Percentiles rank a stretch among this genome's conserved stretches.
Evolutionary conservation across 352 stramenopile species (phyloP).

Genomic region (Phytophthora ohioensis): DNA sequence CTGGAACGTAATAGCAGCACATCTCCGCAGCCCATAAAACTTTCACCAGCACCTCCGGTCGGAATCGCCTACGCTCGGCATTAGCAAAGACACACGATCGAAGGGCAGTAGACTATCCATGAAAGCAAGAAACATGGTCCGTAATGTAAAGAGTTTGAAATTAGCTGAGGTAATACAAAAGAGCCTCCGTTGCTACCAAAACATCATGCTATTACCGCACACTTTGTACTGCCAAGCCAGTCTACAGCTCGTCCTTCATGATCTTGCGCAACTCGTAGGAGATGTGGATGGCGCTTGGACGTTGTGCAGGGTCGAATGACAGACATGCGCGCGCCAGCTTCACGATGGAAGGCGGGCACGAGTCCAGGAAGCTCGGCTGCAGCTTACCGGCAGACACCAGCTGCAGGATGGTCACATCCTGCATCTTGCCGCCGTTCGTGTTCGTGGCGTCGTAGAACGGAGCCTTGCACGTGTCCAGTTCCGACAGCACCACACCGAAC

Average conservation of each 20-base stretch:
- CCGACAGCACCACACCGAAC: constrained; percentile 64
- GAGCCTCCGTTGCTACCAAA: constrained; percentile 35
- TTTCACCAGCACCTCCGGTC: constrained; percentile 18
- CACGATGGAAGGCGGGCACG: constrained; percentile 63
- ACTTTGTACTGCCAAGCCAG: constrained; percentile 4
- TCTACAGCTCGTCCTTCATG: constrained; percentile 73
- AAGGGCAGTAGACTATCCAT: no score
- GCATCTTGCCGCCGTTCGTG: constrained; percentile 68
- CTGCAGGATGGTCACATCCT: constrained; percentile 70
- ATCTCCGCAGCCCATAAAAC: constrained; percentile 14
- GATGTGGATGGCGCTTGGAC: constrained; percentile 79
- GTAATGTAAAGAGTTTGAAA: constrained; percentile 37
- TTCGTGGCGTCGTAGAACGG: constrained; percentile 72
- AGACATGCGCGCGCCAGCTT: constrained; percentile 69
- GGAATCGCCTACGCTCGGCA: constrained; percentile 32
- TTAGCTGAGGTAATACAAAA: constrained; percentile 40
- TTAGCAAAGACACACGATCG: constrained; percentile 14
- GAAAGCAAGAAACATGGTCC: neutral
- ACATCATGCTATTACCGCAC: constrained; percentile 19
- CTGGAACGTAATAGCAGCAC: constrained; percentile 31
- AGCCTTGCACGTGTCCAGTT: constrained; percentile 72
- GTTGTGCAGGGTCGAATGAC: constrained; percentile 67
- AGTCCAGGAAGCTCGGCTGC: constrained; percentile 64
- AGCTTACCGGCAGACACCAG: constrained; percentile 75
- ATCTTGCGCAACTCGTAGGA: constrained; percentile 85